phyloP scores from a whole-genome alignment of 352 stramenopile genomes.

The Globisporangium spinosum region DNA sequence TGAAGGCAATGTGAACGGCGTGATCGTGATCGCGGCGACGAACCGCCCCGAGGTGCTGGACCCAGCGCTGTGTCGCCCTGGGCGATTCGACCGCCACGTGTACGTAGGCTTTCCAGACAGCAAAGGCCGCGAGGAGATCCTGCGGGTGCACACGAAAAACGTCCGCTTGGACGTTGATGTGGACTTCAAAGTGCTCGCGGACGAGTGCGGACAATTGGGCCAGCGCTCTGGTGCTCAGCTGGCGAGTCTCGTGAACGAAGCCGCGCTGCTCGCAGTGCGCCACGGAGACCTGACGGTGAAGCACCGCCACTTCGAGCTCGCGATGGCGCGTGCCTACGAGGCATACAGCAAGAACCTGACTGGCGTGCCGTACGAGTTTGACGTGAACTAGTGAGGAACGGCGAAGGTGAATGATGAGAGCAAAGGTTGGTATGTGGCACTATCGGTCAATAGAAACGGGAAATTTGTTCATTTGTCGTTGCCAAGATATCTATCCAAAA shows the following conservation, averaged over 20 bases:
- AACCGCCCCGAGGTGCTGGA: slow-evolving; percentile 96
- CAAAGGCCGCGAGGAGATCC: slow-evolving; percentile 83
- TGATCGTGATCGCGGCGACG: slow-evolving; percentile 97
- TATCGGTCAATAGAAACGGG: not conserved
- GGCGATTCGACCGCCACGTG: slow-evolving; percentile 96
- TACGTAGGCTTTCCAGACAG: slow-evolving; percentile 93
- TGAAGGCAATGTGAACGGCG: slow-evolving; percentile 86
- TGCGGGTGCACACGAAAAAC: slow-evolving; percentile 62
- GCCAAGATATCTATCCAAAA: not conserved
- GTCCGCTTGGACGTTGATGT: slow-evolving; percentile 58
- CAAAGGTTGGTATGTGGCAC: not conserved
- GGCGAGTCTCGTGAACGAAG: slow-evolving; percentile 82
- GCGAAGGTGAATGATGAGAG: not conserved
- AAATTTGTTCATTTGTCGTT: not conserved
- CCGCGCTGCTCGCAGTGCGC: slow-evolving; percentile 70
- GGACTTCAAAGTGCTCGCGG: slow-evolving; percentile 43
- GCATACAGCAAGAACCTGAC: slow-evolving; percentile 54
- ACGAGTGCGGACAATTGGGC: slow-evolving; percentile 51
- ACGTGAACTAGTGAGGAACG: slow-evolving; percentile 30
- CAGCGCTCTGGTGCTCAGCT: slow-evolving; percentile 72
- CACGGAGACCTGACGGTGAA: slow-evolving; percentile 60
- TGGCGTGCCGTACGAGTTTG: slow-evolving; percentile 49
- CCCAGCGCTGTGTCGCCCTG: slow-evolving; percentile 92
- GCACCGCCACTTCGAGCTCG: slow-evolving; percentile 66
- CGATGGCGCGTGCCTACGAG: slow-evolving; percentile 68